Evolutionary conservation across 2,329 filamentous ascomycete genomes (phyloP).

Genomic region (Huntiella moniliformis): DNA sequence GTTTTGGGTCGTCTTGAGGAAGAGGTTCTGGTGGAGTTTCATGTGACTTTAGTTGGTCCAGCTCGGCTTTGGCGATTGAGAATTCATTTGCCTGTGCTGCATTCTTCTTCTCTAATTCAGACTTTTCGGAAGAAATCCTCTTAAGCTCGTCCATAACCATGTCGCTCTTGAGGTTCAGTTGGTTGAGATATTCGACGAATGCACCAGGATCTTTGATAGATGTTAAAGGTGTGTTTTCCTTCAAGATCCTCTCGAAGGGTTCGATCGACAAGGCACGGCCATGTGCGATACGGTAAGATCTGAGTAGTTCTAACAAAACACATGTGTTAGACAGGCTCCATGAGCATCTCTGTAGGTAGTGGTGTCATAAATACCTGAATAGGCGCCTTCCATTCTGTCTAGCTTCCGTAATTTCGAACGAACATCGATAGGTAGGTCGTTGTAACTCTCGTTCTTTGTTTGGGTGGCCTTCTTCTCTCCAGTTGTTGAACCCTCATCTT

Average conservation of each 20-base stretch:
- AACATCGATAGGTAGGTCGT: conserved; percentile 56
- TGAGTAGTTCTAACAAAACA: conserved; percentile 48
- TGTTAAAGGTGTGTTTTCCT: conserved; percentile 79
- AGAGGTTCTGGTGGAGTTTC: background rate
- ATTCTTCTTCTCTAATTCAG: conserved; percentile 58
- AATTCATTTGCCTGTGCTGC: conserved; percentile 20
- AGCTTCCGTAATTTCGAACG: conserved; percentile 60
- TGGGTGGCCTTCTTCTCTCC: conserved; percentile 27
- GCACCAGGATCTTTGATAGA: conserved; percentile 73
- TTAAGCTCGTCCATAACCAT: conserved; percentile 93
- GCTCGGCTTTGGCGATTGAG: conserved; percentile 35
- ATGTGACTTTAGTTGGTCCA: conserved; percentile 11
- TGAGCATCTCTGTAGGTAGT: background rate
- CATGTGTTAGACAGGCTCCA: background rate
- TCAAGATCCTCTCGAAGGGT: conserved; percentile 75
- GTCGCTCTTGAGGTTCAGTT: conserved; percentile 67
- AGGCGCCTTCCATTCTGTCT: conserved; percentile 77
- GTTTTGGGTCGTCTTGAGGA: conserved; percentile 17
- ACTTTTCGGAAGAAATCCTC: conserved; percentile 63
- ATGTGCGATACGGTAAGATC: conserved; percentile 84
- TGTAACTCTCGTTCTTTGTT: conserved; percentile 14
- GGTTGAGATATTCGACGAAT: conserved; percentile 75
- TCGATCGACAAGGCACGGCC: conserved; percentile 73
- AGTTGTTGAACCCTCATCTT: background rate
- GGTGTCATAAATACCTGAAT: conserved; percentile 43